These are phyloP conservation scores for Chalara sp. DNA, from an alignment of 2,329 filamentous ascomycete genomes.

Conservation along the genomic window DNA sequence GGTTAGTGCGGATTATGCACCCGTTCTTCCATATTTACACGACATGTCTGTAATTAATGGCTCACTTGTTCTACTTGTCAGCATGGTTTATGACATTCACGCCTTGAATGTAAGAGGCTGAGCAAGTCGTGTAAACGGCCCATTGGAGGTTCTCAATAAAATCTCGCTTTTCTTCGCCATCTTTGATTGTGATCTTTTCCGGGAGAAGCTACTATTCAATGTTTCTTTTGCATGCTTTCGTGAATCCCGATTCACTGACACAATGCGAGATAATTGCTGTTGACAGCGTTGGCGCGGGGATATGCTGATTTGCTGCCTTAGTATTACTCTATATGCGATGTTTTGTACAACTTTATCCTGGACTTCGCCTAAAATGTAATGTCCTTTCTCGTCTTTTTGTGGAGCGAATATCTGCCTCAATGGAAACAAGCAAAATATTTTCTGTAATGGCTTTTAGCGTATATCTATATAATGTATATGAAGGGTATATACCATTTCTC, in stretches of 20 bases:
- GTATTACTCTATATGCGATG: not conserved
- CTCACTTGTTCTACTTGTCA: constrained; percentile 53
- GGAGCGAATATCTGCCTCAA: constrained; percentile 9
- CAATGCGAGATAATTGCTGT: not conserved
- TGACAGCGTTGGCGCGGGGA: not conserved
- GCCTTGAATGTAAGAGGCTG: constrained; percentile 59
- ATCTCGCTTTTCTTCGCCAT: constrained; percentile 24
- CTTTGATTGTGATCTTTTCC: constrained; percentile 19
- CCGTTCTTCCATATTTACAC: constrained; percentile 61
- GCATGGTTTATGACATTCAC: constrained; percentile 56
- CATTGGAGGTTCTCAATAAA: constrained; percentile 53
- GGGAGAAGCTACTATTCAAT: too few species aligned
- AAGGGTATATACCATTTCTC: too few species aligned
- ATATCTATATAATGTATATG: too few species aligned
- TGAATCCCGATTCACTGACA: not conserved
- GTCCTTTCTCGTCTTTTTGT: not conserved
- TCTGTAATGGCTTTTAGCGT: too few species aligned
- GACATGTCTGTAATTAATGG: constrained; percentile 42
- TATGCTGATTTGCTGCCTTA: not conserved
- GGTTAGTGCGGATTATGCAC: constrained; percentile 64
- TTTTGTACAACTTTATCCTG: not conserved
- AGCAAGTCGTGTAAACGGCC: constrained; percentile 55
- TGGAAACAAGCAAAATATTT: not conserved
- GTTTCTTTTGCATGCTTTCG: not conserved
- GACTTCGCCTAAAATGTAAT: not conserved